Evolutionary conservation across 768 basidiomycete genomes (phyloP), one percentile per base, ranked within the genome.

Genomic region (Lentinula guzmanii): DNA sequence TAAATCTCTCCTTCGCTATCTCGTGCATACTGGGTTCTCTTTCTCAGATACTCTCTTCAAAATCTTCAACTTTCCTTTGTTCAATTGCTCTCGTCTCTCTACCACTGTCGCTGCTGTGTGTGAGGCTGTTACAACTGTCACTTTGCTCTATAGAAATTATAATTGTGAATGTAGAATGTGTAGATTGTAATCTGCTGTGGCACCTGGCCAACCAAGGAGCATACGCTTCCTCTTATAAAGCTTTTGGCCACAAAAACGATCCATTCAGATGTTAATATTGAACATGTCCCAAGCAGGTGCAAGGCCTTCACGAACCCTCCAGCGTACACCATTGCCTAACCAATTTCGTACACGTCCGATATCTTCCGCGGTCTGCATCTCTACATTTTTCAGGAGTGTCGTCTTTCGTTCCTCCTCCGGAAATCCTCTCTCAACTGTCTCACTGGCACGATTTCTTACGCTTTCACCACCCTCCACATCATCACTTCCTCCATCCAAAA

Each of bases 381-480:
- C 6, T 35, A 6, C 9, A 43, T 5, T 24, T 37, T 18, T 16
- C 31, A 5, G n/a, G 11, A 35, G 9, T 34, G 24, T 37, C 28
- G n/a, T 33, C 34, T 31, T 16, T 53, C 5, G 11, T 18, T 31
- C n/a, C 4, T 33, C 13, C 33, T 54, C 18, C 8, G 39, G 33
- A 48, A 2, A 11, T 39, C 11, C 18, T 41, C 18, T 15, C n/a
- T 54, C 53, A n/a, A 13, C n/a, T 15, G 16, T 13, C 21, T 54
- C 11, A 1, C 91, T 90, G 65, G 91, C 90, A 60, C 70, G 73
- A 2, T 90, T 77, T 65, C 82, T 81, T 86, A 89, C 93, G 33
- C 73, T 70, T 1, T 74, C 73, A 3, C 75, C 80, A 3, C 75
- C 80, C n/a, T 75, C 85, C 37, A 73, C 67, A 24, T 63, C 61